Evolutionary conservation across 1,284 basidiomycete species (phyloP).

Genomic region (Ganoderma lucidum): DNA sequence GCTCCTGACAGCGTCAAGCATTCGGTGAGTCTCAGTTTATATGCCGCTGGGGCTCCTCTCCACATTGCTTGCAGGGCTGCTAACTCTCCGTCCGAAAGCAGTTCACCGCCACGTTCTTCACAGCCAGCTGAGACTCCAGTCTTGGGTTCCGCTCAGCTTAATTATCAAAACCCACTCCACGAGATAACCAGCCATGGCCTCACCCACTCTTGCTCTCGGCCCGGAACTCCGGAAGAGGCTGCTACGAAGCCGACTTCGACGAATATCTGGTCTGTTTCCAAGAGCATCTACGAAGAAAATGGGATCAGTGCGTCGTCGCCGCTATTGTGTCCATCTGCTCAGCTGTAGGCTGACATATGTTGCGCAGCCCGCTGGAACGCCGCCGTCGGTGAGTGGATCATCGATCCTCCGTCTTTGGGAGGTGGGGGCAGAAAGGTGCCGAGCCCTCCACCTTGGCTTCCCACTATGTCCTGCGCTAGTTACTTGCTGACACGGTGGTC

Average conservation of each 20-base stretch:
- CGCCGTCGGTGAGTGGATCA: constrained; percentile 35
- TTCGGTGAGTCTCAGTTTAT: constrained; percentile 25
- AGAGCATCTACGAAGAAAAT: constrained; percentile 42
- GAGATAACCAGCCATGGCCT: constrained; percentile 6
- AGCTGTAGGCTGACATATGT: neutral
- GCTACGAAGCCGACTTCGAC: constrained; percentile 40
- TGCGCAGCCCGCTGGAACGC: constrained; percentile 39
- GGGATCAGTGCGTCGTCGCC: constrained; percentile 38
- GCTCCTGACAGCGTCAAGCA: constrained; percentile 32
- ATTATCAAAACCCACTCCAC: neutral
- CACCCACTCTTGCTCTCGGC: neutral
- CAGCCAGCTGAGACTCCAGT: constrained; percentile 3
- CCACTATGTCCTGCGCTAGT: neutral
- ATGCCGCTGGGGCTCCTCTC: constrained; percentile 12
- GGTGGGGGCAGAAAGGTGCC: neutral
- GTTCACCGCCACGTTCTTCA: neutral
- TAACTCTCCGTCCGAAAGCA: neutral
- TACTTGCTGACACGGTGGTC: neutral
- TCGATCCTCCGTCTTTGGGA: constrained; percentile 7
- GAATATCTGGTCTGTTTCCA: constrained; percentile 42
- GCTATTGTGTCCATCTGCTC: neutral
- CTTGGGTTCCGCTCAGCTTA: constrained; percentile 1
- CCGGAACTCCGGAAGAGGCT: constrained; percentile 38
- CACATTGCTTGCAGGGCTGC: constrained; percentile 8
- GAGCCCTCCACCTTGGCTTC: neutral